Evolutionary conservation across 2,329 filamentous ascomycete species (phyloP), one percentile per base, ranked within the genome.

Genomic region (Colletotrichum sp.): DNA sequence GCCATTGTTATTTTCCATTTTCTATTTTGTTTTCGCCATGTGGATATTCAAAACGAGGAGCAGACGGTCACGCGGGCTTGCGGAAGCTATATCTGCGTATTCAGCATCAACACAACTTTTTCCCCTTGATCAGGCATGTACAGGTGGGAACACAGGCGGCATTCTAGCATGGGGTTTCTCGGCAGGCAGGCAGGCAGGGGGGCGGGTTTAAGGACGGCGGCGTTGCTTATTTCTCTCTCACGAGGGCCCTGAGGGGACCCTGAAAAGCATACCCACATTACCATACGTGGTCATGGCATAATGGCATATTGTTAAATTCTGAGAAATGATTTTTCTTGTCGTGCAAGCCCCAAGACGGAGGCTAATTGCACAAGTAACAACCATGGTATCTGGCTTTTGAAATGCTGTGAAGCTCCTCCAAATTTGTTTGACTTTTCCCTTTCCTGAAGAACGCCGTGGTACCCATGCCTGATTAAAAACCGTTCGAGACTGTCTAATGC

Each of bases 361-460:
- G 28, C n/a, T 18, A n/a, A 39, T 6, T 64, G 30, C 57, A 44
- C 15, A 59, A 30, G 28, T 26, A 26, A 26, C 26, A 24, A 68
- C 5, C 52, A 21, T 13, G 32, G 13, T 62, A 24, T 26, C 6
- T 18, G n/a, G 16, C 8, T 60, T 62, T 28, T 15, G 60, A 65
- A 59, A 15, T 36, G 52, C 39, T 32, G 39, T 57, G 32, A 67
- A 67, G 62, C 36, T 15, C 28, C 32, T 39, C 26, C 8, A 26
- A 26, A 26, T 10, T 55, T 30, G 13, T 21, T 13, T 62, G 44
- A 52, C 44, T 16, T 64, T 70, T 66, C 52, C 34, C 62, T 36
- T 28, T 16, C n/a, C 36, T 66, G 34, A 34, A 32, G 16, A 75
- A 72, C 73, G 69, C 73, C 73, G 21, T 59, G 69, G 34, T 72